Base-by-base conservation (phyloP, 768 basidiomycete species). In the Russula sp. region DNA sequence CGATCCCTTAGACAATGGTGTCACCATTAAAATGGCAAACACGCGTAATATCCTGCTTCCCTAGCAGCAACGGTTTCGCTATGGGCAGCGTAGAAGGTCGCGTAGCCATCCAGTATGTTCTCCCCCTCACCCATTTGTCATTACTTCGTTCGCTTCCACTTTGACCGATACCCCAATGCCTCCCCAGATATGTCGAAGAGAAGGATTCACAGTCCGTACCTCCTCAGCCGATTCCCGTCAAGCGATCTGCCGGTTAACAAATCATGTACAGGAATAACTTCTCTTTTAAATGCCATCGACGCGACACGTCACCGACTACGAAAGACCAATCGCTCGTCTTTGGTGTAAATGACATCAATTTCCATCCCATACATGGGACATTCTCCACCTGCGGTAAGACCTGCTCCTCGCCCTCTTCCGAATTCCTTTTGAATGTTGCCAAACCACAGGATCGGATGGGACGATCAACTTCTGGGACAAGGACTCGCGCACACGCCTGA, bases 11-110 rank as follows among this genome's bases (percentile, higher is more conserved):
- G 92, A 87, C 84, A 26, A 87, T 92, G 65, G 76, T 79, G 28
- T 96, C 94, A 1, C 94, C 96, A 1, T 76, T 98, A 64, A 97
- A 96, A 72, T 94, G 90, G 90, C 93, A 96, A 77, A 94, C 92
- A 16, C 84, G 93, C 38, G 88, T 90, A 5, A 83, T 93, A 16
- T 84, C 90, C 5, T 93, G 90, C 72, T 92, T 93, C 72, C 88
- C 88, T 18, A 82, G 86, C 5, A 82, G 85, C 18, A 86, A 84
- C 67, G 90, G 90, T 5, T 94, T 91, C 69, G 90, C 90, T 0
- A 82, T 93, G 3, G 92, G 92, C 36, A 92, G 91, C 69, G 84
- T 93, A 7, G 92, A 94, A 75, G 92, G 96, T 26, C 84, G 96
- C 63, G 93, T 98, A 2, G 95, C 94, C 3, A 94, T 98, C 64